Conservation (phyloP, 23 red algal genomes). For the Cyanidioschyzon merolae region DNA sequence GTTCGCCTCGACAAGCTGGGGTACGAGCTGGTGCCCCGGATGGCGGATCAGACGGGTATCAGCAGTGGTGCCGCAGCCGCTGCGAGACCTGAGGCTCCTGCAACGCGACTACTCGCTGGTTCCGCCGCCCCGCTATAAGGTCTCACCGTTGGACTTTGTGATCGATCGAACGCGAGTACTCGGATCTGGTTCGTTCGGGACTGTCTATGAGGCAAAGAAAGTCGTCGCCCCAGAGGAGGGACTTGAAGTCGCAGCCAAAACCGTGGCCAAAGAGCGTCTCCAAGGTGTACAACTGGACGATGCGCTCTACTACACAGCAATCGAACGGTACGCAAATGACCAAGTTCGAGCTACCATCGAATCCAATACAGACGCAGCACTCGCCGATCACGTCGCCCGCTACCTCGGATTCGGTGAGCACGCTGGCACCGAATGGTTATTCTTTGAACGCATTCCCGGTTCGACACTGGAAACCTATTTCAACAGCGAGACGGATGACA, state of each 20-base stretch:
- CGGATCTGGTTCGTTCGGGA: not conserved
- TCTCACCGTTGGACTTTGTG: not conserved
- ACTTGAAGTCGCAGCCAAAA: not conserved
- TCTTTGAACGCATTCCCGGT: conserved; percentile 2
- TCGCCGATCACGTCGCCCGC: not conserved
- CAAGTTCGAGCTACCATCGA: conserved; percentile 6
- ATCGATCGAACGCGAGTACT: not conserved
- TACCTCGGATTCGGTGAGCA: conserved; percentile 4
- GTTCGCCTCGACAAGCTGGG: too few relatives aligned
- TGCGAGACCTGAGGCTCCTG: too few relatives aligned
- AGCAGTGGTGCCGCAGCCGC: too few relatives aligned
- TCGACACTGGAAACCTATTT: not conserved
- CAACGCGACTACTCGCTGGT: conserved; percentile 10
- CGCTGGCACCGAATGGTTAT: not conserved
- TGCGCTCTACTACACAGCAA: conserved; percentile 10
- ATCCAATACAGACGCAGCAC: not conserved
- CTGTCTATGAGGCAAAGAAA: conserved; percentile 4
- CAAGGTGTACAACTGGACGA: not conserved
- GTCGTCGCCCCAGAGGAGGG: not conserved
- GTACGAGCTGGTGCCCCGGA: too few relatives aligned
- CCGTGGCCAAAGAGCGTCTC: not conserved
- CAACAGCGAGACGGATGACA: not conserved
- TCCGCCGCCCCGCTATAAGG: not conserved
- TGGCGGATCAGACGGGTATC: too few relatives aligned
- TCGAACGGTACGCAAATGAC: conserved; percentile 15